phyloP scores from a whole-genome alignment of 768 basidiomycete genomes.

The Daedaleopsis sinensis region DNA sequence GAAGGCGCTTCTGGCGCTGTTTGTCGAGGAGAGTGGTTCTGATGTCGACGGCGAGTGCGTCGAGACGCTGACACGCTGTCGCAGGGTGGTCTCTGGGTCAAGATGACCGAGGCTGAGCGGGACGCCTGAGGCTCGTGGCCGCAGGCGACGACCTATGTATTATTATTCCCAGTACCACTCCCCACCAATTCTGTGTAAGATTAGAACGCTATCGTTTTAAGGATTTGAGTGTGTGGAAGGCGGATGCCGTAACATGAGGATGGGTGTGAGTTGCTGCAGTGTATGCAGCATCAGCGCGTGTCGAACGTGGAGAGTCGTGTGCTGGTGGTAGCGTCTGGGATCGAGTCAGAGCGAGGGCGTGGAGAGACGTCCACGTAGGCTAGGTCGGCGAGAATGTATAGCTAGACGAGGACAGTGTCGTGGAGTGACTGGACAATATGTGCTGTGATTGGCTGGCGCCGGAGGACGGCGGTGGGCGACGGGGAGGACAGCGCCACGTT shows the following conservation, averaged over 20 bases:
- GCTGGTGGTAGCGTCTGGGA: not conserved
- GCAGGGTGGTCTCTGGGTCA: constrained; percentile 34
- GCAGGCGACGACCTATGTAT: not conserved
- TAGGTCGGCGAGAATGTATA: not conserved
- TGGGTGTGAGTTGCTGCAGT: not conserved
- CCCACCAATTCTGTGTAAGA: not conserved
- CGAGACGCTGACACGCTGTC: not conserved
- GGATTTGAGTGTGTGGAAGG: not conserved
- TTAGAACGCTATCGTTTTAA: not conserved
- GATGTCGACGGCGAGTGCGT: not conserved
- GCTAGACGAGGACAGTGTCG: not conserved
- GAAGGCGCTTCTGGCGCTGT: constrained; percentile 45
- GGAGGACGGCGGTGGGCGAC: not conserved
- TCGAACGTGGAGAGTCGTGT: not conserved
- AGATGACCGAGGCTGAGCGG: constrained; percentile 25
- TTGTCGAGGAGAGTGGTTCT: constrained; percentile 34
- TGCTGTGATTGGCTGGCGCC: not conserved
- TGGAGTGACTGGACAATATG: too few species aligned
- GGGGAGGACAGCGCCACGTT: constrained; percentile 22
- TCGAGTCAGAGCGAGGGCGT: not conserved
- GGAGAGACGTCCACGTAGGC: not conserved
- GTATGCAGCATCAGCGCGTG: constrained; percentile 4
- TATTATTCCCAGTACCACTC: not conserved
- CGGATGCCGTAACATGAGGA: constrained; percentile 2
- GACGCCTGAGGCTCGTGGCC: constrained; percentile 4